These are phyloP conservation scores for Gloeophyllum trabeum DNA, from an alignment of 768 basidiomycete species.

Conservation along the genomic window DNA sequence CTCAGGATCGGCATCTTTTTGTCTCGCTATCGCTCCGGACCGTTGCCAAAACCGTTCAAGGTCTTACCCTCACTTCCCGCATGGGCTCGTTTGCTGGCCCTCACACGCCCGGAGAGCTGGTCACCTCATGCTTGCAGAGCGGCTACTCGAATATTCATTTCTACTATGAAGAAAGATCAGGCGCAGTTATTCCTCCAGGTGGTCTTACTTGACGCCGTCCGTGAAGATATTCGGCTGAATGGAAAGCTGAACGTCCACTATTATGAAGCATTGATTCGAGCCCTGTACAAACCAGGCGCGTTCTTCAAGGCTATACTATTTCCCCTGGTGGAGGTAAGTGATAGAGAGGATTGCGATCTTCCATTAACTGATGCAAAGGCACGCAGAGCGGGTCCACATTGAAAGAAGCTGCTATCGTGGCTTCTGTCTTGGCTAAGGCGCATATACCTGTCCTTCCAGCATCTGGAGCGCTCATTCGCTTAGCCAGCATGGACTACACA, in stretches of 20 bases:
- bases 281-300: constrained; percentile 92
- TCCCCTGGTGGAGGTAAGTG: constrained; percentile 80
- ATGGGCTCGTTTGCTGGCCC: constrained; percentile 92
- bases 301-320: constrained; percentile 99
- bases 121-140: constrained; percentile 91
- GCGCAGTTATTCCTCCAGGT: constrained; percentile 89
- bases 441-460: constrained; percentile 96
- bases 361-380: neutral
- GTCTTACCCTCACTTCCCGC: constrained; percentile 91
- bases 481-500: constrained; percentile 94
- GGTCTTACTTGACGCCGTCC: constrained; percentile 80
- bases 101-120: constrained; percentile 91
- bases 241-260: constrained; percentile 90
- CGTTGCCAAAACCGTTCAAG: constrained; percentile 96
- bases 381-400: constrained; percentile 70
- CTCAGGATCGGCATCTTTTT: constrained; percentile 77
- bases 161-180: constrained; percentile 92
- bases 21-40: constrained; percentile 84
- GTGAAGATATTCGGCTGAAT: constrained; percentile 75
- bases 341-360: neutral
- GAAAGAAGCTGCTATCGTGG: constrained; percentile 90
- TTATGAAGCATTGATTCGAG: constrained; percentile 86
- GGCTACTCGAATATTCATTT: constrained; percentile 91
- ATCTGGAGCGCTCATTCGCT: constrained; percentile 85
- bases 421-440: constrained; percentile 81